A percentile compares a stretch with the other conserved stretches of the same genome.
phyloP scores from a whole-genome alignment of 2,329 filamentous ascomycete genomes.

The Helotiales sp. region DNA sequence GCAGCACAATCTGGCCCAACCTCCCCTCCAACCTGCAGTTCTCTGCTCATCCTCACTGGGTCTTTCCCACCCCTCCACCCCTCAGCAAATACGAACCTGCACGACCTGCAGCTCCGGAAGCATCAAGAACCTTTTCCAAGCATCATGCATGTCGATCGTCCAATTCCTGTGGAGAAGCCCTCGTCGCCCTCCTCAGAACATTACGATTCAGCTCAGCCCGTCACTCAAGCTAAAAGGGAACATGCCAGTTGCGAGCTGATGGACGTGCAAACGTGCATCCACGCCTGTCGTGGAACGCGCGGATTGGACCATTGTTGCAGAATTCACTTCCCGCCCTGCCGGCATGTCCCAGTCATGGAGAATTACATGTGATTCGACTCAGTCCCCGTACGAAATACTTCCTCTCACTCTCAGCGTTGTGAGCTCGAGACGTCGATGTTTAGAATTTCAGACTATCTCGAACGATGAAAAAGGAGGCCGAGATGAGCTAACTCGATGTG shows the following conservation, averaged over 20 bases:
- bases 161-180: not conserved
- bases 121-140: not conserved
- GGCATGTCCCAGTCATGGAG: not conserved
- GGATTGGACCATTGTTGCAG: not conserved
- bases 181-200: not conserved
- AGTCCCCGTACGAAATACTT: too few relatives aligned
- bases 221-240: not conserved
- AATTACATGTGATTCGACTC: not conserved
- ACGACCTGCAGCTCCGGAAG: not conserved
- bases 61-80: not conserved
- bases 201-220: not conserved
- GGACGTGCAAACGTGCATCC: not conserved
- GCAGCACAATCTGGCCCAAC: not conserved
- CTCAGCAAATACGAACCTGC: too few relatives aligned
- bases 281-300: not conserved
- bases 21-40: not conserved
- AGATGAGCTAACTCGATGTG: too few relatives aligned
- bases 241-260: not conserved
- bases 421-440: too few relatives aligned
- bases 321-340: not conserved
- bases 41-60: not conserved
- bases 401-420: too few relatives aligned
- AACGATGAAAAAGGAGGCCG: too few relatives aligned
- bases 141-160: not conserved
- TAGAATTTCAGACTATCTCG: too few relatives aligned